These are phyloP conservation scores for Neodidymelliopsis sp. DNA, from an alignment of 2,329 filamentous ascomycete genomes.

Conservation along the genomic window DNA sequence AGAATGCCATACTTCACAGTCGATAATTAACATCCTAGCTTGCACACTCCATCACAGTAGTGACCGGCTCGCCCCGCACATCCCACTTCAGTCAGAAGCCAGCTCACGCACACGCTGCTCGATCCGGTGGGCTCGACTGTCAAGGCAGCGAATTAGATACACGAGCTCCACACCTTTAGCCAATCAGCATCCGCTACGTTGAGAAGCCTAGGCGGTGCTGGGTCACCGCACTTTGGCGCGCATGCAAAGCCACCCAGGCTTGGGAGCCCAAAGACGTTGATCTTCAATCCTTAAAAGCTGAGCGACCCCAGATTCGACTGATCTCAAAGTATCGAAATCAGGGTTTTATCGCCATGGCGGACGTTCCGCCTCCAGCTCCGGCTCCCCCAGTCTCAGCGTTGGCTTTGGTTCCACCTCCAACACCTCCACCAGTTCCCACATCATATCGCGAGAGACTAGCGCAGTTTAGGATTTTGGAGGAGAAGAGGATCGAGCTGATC, in stretches of 20 bases:
- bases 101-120: conserved; percentile 32
- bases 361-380: conserved; percentile 20
- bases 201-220: conserved; percentile 39
- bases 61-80: conserved; percentile 27
- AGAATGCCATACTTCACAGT: background rate
- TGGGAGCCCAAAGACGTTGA: conserved; percentile 37
- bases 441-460: conserved; percentile 46
- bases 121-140: conserved; percentile 36
- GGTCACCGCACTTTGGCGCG: conserved; percentile 43
- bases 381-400: conserved; percentile 14
- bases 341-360: conserved; percentile 27
- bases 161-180: conserved; percentile 32
- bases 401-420: conserved; percentile 13
- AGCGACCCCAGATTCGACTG: conserved; percentile 32
- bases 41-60: conserved; percentile 4
- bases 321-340: conserved; percentile 12
- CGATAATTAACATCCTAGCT: background rate
- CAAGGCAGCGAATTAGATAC: conserved; percentile 40
- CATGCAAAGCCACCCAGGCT: conserved; percentile 44
- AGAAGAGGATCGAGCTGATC: conserved; percentile 47
- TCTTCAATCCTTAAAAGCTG: conserved; percentile 38
- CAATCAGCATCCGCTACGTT: conserved; percentile 49
- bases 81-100: conserved; percentile 25
- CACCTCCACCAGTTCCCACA: conserved; percentile 23
- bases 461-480: conserved; percentile 48